phyloP scores from a whole-genome alignment of 768 basidiomycete species.

The Tulasnella sp. region DNA sequence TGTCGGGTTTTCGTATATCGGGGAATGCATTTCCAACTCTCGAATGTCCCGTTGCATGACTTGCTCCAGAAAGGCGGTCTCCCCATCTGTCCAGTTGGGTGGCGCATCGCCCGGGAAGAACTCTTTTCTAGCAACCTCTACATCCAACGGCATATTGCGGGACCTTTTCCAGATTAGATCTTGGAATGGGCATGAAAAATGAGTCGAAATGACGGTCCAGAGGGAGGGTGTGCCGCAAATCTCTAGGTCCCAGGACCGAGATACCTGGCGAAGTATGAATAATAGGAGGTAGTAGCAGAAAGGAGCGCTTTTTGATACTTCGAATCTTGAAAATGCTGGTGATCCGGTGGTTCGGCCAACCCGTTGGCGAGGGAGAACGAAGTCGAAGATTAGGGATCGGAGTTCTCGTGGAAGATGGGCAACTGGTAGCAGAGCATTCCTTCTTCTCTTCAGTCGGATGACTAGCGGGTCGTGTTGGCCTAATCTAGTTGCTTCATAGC shows the following conservation, averaged over 20 bases:
- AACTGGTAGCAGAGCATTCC: background rate
- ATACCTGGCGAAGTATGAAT: background rate
- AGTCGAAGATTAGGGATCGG: background rate
- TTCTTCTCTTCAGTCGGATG: background rate
- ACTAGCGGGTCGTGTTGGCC: background rate
- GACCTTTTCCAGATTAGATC: background rate
- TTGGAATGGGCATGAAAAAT: background rate
- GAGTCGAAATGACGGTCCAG: background rate
- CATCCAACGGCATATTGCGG: background rate
- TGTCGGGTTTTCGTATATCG: background rate
- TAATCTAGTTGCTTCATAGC: background rate
- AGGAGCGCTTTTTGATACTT: background rate
- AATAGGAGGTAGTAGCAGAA: background rate
- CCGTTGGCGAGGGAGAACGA: background rate
- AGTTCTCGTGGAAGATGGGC: background rate
- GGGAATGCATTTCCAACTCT: background rate
- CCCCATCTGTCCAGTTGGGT: background rate
- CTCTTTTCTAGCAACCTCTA: background rate
- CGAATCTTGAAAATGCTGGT: background rate
- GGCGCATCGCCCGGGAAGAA: background rate
- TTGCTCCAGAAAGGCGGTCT: background rate
- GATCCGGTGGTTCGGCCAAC: background rate
- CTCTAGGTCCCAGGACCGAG: background rate
- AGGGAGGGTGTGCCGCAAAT: background rate
- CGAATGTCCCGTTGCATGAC: background rate